A percentile compares a stretch with the other conserved stretches of the same genome.
Conservation (phyloP, 2,329 filamentous ascomycete species). For the Leptodontidium sp. region DNA sequence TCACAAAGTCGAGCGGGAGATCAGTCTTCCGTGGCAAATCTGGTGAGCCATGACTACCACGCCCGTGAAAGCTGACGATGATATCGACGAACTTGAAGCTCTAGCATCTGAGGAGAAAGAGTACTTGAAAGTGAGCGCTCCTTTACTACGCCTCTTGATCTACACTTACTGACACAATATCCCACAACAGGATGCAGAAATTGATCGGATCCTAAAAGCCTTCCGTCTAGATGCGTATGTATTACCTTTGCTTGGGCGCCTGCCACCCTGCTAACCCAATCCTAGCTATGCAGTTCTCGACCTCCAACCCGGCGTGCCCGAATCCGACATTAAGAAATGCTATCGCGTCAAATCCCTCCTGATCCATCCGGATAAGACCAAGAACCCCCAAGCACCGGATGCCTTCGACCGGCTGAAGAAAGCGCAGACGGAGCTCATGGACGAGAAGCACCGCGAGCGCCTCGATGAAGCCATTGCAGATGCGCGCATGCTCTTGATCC, state of each 20-base stretch:
- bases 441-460: conserved; percentile 87
- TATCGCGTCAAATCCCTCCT: conserved; percentile 99
- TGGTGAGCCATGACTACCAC: conserved; percentile 46
- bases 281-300: conserved; percentile 89
- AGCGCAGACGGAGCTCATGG: conserved; percentile 88
- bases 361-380: conserved; percentile 98
- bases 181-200: conserved; percentile 80
- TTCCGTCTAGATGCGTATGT: conserved; percentile 80
- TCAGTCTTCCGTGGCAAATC: conserved; percentile 32
- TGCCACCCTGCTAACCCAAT: conserved; percentile 11
- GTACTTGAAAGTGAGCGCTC: conserved; percentile 77
- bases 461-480: conserved; percentile 97
- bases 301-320: conserved; percentile 92
- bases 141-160: conserved; percentile 5
- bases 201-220: conserved; percentile 89
- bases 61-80: conserved; percentile 54
- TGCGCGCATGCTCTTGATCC: conserved; percentile 91
- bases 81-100: conserved; percentile 79
- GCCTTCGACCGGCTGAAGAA: conserved; percentile 97
- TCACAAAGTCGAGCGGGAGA: conserved; percentile 24
- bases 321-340: conserved; percentile 92
- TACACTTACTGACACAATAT: conserved; percentile 24
- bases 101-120: conserved; percentile 88
- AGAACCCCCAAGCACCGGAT: conserved; percentile 88
- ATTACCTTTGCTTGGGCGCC: conserved; percentile 12